phyloP scores from a whole-genome alignment of 495 filamentous ascomycete genomes.

The Xylaria longipes region DNA sequence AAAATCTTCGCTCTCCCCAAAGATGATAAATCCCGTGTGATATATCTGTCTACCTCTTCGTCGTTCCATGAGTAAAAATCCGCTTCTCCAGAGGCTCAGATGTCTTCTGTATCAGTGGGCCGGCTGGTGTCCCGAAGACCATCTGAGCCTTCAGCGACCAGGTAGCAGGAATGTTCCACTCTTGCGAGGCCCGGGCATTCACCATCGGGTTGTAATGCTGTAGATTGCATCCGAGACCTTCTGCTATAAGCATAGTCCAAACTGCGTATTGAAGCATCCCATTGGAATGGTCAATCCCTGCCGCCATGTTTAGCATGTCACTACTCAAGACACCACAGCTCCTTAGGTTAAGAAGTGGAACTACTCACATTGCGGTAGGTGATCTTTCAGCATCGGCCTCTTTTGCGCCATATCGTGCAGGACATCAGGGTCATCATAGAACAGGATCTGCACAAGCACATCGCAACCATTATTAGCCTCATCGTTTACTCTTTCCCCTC shows the following conservation, averaged over 20 bases:
- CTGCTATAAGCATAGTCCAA: neutral
- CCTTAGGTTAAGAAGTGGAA: neutral
- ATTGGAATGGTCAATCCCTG: neutral
- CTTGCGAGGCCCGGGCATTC: neutral
- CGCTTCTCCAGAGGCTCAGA: conserved; percentile 3
- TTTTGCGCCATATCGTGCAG: neutral
- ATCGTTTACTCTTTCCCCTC: neutral
- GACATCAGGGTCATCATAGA: neutral
- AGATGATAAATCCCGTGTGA: neutral
- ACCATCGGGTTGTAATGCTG: conserved; percentile 7
- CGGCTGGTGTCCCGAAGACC: neutral
- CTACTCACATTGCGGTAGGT: neutral
- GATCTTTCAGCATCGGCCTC: neutral
- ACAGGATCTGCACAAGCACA: neutral
- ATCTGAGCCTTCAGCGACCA: neutral
- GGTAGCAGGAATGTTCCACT: neutral
- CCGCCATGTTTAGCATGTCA: neutral
- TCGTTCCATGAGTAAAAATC: neutral
- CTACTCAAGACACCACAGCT: neutral
- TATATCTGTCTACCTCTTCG: neutral
- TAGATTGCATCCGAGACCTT: neutral
- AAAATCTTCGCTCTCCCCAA: neutral
- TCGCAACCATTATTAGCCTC: neutral
- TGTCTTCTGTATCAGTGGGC: neutral
- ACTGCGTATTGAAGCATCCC: conserved; percentile 5